phyloP scores from a whole-genome alignment of 371 early-diverging fungal species.

The Rhizopus sp. region DNA sequence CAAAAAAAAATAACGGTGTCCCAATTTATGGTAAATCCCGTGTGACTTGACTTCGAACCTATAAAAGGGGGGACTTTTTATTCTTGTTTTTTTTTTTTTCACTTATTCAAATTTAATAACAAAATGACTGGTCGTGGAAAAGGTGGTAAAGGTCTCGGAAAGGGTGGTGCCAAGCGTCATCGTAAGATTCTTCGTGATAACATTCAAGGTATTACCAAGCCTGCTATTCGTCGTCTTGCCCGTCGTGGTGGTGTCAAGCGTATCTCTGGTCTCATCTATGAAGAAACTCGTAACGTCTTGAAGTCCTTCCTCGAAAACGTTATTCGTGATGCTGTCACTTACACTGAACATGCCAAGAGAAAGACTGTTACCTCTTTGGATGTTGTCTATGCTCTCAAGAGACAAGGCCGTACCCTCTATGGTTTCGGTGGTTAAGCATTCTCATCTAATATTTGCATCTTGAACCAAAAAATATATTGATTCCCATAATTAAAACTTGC shows the following conservation, averaged over 20 bases:
- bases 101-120: constrained; percentile 11
- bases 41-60: constrained; percentile 22
- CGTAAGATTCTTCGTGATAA: constrained; percentile 99
- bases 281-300: too few relatives aligned
- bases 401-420: constrained; percentile 96
- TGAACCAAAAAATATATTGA: neutral
- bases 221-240: too few relatives aligned
- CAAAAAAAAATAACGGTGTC: constrained; percentile 10
- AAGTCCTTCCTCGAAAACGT: too few relatives aligned
- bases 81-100: constrained; percentile 17
- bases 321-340: too few relatives aligned
- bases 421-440: constrained; percentile 48
- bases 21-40: neutral
- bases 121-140: constrained; percentile 94
- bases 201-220: too few relatives aligned
- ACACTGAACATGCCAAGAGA: too few relatives aligned
- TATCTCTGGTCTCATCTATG: too few relatives aligned
- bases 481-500: constrained; percentile 1
- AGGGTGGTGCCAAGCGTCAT: constrained; percentile 98
- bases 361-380: too few relatives aligned
- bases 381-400: too few relatives aligned
- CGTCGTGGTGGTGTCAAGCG: too few relatives aligned
- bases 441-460: constrained; percentile 10
- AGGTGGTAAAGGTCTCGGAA: constrained; percentile 97
- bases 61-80: constrained; percentile 17